Conservation (phyloP, 305 asterid species). For the Solanum hybrid region DNA sequence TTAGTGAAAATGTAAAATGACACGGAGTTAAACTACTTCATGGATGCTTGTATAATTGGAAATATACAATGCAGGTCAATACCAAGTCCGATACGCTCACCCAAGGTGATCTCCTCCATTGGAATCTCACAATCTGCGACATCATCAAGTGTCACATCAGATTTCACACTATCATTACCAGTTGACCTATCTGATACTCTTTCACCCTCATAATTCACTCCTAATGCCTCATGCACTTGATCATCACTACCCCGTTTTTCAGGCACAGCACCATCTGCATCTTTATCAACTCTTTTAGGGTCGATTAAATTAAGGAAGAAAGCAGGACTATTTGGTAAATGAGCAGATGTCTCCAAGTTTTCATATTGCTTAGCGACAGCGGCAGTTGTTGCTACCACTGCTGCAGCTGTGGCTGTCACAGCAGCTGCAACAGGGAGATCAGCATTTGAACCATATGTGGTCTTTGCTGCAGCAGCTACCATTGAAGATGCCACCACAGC, state of each 20-base stretch:
- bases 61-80: slow-evolving; percentile 22
- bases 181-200: slow-evolving; percentile 82
- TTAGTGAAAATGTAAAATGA: slow-evolving; percentile 6
- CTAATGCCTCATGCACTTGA: slow-evolving; percentile 20
- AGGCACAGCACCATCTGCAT: slow-evolving; percentile 24
- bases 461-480: slow-evolving; percentile 77
- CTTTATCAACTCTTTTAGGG: slow-evolving; percentile 45
- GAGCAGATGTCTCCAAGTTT: slow-evolving; percentile 42
- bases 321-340: slow-evolving; percentile 38
- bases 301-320: slow-evolving; percentile 22
- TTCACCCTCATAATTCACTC: slow-evolving; percentile 54
- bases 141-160: slow-evolving; percentile 71
- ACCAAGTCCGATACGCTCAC: slow-evolving; percentile 99
- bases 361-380: slow-evolving; percentile 77
- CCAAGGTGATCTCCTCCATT: slow-evolving; percentile 90
- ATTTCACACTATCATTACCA: slow-evolving; percentile 65
- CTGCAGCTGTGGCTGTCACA: slow-evolving; percentile 90
- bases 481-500: slow-evolving; percentile 93
- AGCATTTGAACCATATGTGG: slow-evolving; percentile 35
- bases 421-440: slow-evolving; percentile 93
- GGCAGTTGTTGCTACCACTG: slow-evolving; percentile 84
- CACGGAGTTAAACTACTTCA: slow-evolving; percentile 2
- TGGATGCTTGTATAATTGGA: slow-evolving; percentile 7
- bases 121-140: slow-evolving; percentile 96
- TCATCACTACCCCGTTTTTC: slow-evolving; percentile 44